Evolutionary conservation across 495 filamentous ascomycete species (phyloP), one percentile per base, ranked within the genome.

Genomic region (Lasiosphaeria ovina): DNA sequence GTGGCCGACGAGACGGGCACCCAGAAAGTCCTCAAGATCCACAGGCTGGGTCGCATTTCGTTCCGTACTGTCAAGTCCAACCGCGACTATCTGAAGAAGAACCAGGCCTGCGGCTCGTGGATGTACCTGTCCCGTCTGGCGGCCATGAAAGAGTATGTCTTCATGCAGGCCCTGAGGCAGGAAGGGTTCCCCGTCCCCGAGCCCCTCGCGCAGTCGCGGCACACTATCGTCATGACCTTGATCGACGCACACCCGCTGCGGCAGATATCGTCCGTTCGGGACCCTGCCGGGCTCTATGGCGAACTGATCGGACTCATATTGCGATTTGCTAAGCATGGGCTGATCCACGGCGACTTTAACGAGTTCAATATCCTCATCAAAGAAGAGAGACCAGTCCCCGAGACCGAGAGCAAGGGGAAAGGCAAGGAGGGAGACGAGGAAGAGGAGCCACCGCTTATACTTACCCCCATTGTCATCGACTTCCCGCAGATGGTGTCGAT

Each of bases 281-380:
- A 95, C 54, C 90, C 92, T 0, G 90, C 90, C 8, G 70, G 67
- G 34, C 79, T 99, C 17, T 98, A 98, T 76, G 87, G 88, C 40
- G 89, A 96, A 55, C 77, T 99, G 55, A 95, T 99, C 72, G 83
- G 86, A 55, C 84, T 97, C 61, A 91, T 97, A 60, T 71, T 99
- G 48, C 79, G 85, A 53, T 81, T 99, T 32, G 94, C 94, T n/a
- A 80, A 83, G 35, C 87, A 89, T 66, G 95, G 94, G 7, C 76
- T 99, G 58, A 98, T 99, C 56, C 94, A 99, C 72, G 95, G 94
- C 64, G 94, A 99, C 72, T 98, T 96, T 78, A 99, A 99, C 77
- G 95, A 98, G 76, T 99, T 99, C 80, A 99, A 99, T 69, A 91
- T 99, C 59, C 80, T 99, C 17, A 87, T 98, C 73, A 87, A 92